Base-by-base conservation (phyloP, 2,329 filamentous ascomycete genomes). In the Colletotrichum salicis region DNA sequence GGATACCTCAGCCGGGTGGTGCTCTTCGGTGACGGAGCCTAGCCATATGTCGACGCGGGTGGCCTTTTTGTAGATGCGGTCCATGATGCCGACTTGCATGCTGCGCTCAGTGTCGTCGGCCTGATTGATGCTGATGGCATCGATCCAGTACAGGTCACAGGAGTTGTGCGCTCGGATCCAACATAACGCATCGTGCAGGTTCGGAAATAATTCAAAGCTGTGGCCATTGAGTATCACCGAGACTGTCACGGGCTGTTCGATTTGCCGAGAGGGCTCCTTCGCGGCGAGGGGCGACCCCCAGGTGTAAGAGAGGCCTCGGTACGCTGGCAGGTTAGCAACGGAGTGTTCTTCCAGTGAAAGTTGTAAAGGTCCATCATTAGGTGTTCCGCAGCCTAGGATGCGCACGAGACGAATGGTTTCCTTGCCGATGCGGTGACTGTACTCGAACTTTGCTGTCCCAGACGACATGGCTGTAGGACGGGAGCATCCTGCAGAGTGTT, bases 61-160 rank as follows among this genome's bases (percentile, higher is more conserved):
- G n/a, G 73, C 72, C 24, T 58, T 12, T 45, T 70, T 75, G 51
- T 74, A 75, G n/a, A 73, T 62, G 12, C 66, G 70, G 27, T 75
- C 73, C 73, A 75, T 75, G 35, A 75, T 73, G 24, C 54, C 60
- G 3, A 75, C 70, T 48, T 74, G 72, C 3, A 64, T 51, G 6
- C 65, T 56, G 19, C 72, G 52, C 52, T 75, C 70, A 11, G 19
- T 52, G 1, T 69, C 51, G 4, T 74, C 72, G 12, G 52, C 10
- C 55, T 74, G 72, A 31, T 74, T 74, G 63, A 73, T 74, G 24
- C 73, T 73, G 22, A 74, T 73, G 54, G 73, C 73, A 29, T 75
- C 74, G 48, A 75, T 58, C 73, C 73, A 74, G 56, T 67, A 67
- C 6, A 70, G 22, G 29, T 52, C 51, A 29, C 35, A 51, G 5